phyloP scores from a whole-genome alignment of 768 basidiomycete genomes.

The Myochromella boudieri region DNA sequence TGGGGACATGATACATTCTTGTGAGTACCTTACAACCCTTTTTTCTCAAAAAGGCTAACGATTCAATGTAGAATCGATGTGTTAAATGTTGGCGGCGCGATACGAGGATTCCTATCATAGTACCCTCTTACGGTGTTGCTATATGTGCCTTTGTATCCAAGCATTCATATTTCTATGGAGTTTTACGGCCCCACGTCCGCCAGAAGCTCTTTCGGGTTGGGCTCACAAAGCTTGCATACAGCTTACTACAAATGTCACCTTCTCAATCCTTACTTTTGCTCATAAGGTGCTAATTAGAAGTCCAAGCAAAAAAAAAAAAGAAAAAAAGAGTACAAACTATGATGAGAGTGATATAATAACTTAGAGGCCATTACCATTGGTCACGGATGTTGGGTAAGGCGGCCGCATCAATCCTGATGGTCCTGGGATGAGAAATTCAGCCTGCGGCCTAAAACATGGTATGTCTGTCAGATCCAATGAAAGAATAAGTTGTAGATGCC shows the following conservation, averaged over 20 bases:
- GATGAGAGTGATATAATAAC: not conserved
- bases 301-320: not conserved
- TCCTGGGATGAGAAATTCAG: constrained; percentile 29
- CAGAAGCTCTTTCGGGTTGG: no score
- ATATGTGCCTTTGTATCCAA: no score
- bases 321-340: constrained; percentile 1
- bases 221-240: no score
- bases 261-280: no score
- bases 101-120: constrained; percentile 15
- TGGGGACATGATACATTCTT: constrained; percentile 99
- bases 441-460: constrained; percentile 16
- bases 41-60: not conserved
- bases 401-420: no score
- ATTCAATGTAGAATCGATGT: constrained; percentile 14
- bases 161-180: no score
- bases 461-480: not conserved
- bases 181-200: no score
- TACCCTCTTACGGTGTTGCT: not conserved
- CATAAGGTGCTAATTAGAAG: no score
- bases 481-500: constrained; percentile 15
- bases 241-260: no score
- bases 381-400: constrained; percentile 15
- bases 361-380: constrained; percentile 10
- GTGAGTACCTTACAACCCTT: constrained; percentile 40
- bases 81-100: constrained; percentile 18